Percentiles rank a stretch among this genome's conserved stretches.
Evolutionary conservation across 2,329 filamentous ascomycete genomes (phyloP).

Genomic region (Sporothrix humicola): DNA sequence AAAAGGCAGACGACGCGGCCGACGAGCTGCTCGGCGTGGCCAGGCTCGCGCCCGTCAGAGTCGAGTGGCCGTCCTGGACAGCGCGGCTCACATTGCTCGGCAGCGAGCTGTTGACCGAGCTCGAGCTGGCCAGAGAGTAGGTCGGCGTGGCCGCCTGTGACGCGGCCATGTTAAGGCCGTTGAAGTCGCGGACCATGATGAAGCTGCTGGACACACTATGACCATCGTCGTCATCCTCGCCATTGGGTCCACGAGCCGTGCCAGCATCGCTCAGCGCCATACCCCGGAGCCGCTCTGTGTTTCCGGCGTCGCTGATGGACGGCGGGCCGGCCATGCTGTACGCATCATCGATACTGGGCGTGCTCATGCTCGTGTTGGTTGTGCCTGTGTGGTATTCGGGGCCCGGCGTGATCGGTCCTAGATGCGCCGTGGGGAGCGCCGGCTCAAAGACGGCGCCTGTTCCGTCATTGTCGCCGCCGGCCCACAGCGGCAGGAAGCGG

Average conservation of each 20-base stretch:
- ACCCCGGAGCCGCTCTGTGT: background rate
- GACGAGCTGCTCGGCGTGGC: constrained; percentile 8
- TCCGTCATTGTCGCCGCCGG: constrained; percentile 60
- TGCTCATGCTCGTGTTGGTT: constrained; percentile 43
- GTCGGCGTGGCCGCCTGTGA: background rate
- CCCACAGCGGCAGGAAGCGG: constrained; percentile 69
- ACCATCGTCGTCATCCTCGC: background rate
- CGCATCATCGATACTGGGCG: constrained; percentile 39
- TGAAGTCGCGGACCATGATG: constrained; percentile 23
- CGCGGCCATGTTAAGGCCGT: background rate
- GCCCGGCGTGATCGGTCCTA: constrained; percentile 55
- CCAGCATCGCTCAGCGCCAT: background rate
- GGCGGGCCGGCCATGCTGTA: constrained; percentile 20
- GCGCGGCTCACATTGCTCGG: constrained; percentile 26
- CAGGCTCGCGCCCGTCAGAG: background rate
- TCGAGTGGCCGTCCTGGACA: constrained; percentile 29
- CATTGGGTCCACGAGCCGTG: background rate
- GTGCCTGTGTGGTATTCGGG: constrained; percentile 55
- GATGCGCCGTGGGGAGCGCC: constrained; percentile 49
- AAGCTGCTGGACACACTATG: constrained; percentile 24
- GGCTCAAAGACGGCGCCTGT: constrained; percentile 57
- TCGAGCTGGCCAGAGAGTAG: background rate
- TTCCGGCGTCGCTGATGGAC: constrained; percentile 18
- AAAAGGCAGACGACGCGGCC: background rate
- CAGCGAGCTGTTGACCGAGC: background rate